Base-by-base conservation (phyloP, 2,329 filamentous ascomycete species). In the Davidsoniella neocaledoniae region DNA sequence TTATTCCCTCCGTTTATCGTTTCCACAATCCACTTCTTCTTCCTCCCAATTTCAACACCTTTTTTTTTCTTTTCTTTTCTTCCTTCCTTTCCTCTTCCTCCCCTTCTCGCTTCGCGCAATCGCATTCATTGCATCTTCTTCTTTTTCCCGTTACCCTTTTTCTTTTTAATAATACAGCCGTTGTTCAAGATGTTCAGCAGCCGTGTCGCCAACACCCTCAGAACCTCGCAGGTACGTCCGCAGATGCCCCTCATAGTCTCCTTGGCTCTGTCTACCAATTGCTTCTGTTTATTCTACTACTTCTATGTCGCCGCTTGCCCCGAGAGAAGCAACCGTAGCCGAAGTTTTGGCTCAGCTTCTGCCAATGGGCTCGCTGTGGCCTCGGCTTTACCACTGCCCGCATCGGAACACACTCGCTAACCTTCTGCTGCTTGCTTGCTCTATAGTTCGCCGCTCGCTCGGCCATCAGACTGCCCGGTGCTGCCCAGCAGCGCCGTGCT, bases 401-500 rank as follows among this genome's bases (percentile, higher is more conserved):
- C 19, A 38, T 52, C 50, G 45, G 50, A 52, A 41, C 36, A 48
- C 16, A 42, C 47, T 50, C 38, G 16, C 51, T 29, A 49, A 47
- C 42, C 4, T n/a, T 16, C 45, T 40, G 21, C 46, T 33, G 7
- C 26, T 33, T 33, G 5, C 26, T 40, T 40, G 25, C 21, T 51
- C 33, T 60, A 60, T 56, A 52, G 64, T 41, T 48, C 52, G 52
- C 49, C 45, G 47, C 45, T 58, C 64, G 69, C 47, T 67, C 71
- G 57, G 64, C 68, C 55, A 62, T 72, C 61, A 74, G 74, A 69
- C 66, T 76, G 57, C 71, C 84, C 69, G 75, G 79, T 61, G 66
- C 76, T 61, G 75, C 69, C 59, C 82, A 91, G 69, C 88, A 95
- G 71, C 78, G 76, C 69, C 79, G 91, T 72, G 81, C 83, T 63